These are phyloP conservation scores for Datisca glomerata DNA, from an alignment of 306 rosid genomes.

Conservation along the genomic window DNA sequence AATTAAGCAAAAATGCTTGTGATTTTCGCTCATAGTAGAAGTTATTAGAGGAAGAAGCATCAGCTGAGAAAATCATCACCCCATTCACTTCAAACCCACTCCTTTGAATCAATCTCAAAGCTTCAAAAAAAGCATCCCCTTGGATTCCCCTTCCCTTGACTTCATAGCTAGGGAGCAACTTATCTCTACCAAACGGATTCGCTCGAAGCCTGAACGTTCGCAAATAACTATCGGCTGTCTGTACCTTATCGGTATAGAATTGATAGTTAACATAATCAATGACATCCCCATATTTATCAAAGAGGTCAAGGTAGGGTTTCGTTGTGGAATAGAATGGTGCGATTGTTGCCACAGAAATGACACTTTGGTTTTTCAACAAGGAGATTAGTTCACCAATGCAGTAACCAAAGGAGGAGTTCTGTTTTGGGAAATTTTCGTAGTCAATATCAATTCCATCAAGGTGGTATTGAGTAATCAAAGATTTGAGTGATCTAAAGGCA, in stretches of 20 bases:
- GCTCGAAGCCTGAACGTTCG: conserved; percentile 18
- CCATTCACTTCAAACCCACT: conserved; percentile 36
- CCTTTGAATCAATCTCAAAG: conserved; percentile 18
- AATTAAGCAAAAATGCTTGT: conserved; percentile 39
- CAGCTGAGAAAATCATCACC: conserved; percentile 45
- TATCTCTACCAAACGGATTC: conserved; percentile 15
- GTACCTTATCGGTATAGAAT: conserved; percentile 37
- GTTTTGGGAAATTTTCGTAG: conserved; percentile 34
- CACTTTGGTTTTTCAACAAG: conserved; percentile 29
- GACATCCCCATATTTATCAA: conserved; percentile 14
- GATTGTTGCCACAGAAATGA: conserved; percentile 34
- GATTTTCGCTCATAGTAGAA: conserved; percentile 35
- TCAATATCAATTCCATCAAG: conserved; percentile 48
- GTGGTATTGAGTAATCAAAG: conserved; percentile 18
- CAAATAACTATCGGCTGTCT: conserved; percentile 23
- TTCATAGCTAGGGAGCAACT: conserved; percentile 36
- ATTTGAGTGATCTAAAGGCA: conserved; percentile 32
- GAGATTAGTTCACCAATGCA: conserved; percentile 51
- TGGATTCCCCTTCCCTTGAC: conserved; percentile 44
- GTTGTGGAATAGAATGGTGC: conserved; percentile 38
- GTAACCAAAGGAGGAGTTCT: conserved; percentile 19
- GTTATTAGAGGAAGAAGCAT: conserved; percentile 22
- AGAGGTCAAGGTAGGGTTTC: conserved; percentile 27
- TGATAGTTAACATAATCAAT: conserved; percentile 44
- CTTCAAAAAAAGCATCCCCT: conserved; percentile 37